Evolutionary conservation across 2,329 filamentous ascomycete species (phyloP).

Genomic region (Curvularia lunata): DNA sequence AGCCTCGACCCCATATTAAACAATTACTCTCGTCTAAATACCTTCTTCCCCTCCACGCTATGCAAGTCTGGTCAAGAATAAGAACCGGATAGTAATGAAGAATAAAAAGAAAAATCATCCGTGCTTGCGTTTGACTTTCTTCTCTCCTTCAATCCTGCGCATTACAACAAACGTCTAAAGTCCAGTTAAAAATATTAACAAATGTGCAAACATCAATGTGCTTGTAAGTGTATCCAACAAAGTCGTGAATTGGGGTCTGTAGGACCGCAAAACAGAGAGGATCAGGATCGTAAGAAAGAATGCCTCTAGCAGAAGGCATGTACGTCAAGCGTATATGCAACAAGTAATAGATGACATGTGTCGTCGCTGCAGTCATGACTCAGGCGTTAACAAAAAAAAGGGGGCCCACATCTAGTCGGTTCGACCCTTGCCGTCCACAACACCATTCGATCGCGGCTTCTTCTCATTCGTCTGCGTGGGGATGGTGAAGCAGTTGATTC

Average conservation of each 20-base stretch:
- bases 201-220: not conserved
- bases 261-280: not conserved
- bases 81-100: not conserved
- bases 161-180: not conserved
- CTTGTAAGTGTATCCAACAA: not conserved
- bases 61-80: not conserved
- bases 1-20: not conserved
- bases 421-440: conserved; percentile 44
- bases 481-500: conserved; percentile 95
- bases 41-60: not conserved
- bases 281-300: not conserved
- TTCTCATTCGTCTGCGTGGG: conserved; percentile 43
- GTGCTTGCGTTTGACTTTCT: not conserved
- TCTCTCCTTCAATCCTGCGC: not conserved
- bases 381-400: not conserved
- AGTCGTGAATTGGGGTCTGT: not conserved
- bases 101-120: not conserved
- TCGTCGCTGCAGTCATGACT: conserved; percentile 1
- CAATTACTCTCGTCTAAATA: not conserved
- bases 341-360: not conserved
- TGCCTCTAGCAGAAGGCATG: not conserved
- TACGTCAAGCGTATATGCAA: not conserved
- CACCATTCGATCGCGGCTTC: conserved; percentile 35
- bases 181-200: not conserved
- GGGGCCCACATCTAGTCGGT: conserved; percentile 30